These are phyloP conservation scores for Brassica incana DNA, from an alignment of 345 rosid species.

Conservation along the genomic window DNA sequence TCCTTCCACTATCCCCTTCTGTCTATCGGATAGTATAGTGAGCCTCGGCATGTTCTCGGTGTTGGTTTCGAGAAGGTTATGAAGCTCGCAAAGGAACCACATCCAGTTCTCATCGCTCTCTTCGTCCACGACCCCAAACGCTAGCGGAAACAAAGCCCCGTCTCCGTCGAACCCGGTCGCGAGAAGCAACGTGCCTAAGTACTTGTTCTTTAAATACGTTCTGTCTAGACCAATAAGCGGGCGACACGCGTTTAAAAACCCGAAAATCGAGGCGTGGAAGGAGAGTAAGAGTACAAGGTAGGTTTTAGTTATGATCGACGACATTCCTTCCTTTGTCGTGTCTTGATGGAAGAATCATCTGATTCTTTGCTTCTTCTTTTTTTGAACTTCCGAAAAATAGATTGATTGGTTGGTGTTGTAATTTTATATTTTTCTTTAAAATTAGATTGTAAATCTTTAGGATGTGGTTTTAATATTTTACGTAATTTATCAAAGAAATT, in stretches of 20 bases:
- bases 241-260: conserved; percentile 91
- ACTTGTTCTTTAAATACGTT: conserved; percentile 83
- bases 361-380: no score
- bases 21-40: conserved; percentile 67
- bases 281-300: no score
- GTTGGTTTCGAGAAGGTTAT: conserved; percentile 84
- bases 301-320: no score
- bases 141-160: conserved; percentile 89
- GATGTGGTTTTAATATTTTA: no score
- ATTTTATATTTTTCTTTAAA: no score
- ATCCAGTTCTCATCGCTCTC: conserved; percentile 98
- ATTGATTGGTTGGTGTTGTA: no score
- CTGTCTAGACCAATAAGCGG: conserved; percentile 94
- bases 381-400: no score
- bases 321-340: no score
- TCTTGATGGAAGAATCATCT: no score
- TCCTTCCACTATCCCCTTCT: conserved; percentile 83
- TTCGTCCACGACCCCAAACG: conserved; percentile 94
- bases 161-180: conserved; percentile 97
- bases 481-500: no score
- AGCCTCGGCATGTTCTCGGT: conserved; percentile 64
- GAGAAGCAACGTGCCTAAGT: conserved; percentile 89
- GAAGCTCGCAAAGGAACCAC: conserved; percentile 98
- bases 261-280: conserved; percentile 73
- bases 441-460: no score